A percentile compares a stretch with the other conserved stretches of the same genome.
Evolutionary conservation across 2,329 filamentous ascomycete species (phyloP).

Genomic region (Colletotrichum spaethianum): DNA sequence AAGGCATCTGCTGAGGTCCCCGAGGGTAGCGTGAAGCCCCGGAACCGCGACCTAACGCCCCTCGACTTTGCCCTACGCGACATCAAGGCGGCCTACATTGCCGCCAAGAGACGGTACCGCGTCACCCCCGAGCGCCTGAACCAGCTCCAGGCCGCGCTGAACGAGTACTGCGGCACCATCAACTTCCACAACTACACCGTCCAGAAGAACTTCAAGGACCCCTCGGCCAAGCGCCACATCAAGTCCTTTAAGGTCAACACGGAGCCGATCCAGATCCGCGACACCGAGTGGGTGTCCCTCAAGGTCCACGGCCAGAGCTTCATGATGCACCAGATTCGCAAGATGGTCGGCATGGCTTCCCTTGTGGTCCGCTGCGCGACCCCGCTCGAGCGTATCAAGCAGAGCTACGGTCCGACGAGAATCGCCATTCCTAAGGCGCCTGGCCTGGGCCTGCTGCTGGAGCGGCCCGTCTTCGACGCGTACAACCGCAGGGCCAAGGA

Average conservation of each 20-base stretch:
- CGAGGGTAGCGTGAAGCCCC: constrained; percentile 51
- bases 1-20: constrained; percentile 39
- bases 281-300: constrained; percentile 95
- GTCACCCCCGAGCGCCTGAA: constrained; percentile 79
- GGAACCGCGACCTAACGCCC: constrained; percentile 61
- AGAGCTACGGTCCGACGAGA: constrained; percentile 80
- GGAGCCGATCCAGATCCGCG: constrained; percentile 85
- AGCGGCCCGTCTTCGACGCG: constrained; percentile 90
- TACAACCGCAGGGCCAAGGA: constrained; percentile 84
- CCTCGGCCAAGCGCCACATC: constrained; percentile 91
- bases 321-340: constrained; percentile 99
- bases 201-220: constrained; percentile 84
- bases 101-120: constrained; percentile 88
- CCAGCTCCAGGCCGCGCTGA: constrained; percentile 82
- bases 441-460: constrained; percentile 87
- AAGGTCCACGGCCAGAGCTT: constrained; percentile 98
- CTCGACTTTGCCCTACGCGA: constrained; percentile 78
- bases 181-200: constrained; percentile 99
- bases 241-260: constrained; percentile 88
- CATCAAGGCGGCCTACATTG: constrained; percentile 85
- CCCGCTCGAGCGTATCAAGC: constrained; percentile 77
- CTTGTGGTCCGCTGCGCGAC: constrained; percentile 88
- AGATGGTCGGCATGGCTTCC: constrained; percentile 96
- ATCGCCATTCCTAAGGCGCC: constrained; percentile 96
- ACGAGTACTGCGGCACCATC: constrained; percentile 84